Percentiles rank a stretch among this genome's conserved stretches.
Evolutionary conservation across 768 basidiomycete genomes (phyloP).

Genomic region (Gloeopeniophorella convolvens): DNA sequence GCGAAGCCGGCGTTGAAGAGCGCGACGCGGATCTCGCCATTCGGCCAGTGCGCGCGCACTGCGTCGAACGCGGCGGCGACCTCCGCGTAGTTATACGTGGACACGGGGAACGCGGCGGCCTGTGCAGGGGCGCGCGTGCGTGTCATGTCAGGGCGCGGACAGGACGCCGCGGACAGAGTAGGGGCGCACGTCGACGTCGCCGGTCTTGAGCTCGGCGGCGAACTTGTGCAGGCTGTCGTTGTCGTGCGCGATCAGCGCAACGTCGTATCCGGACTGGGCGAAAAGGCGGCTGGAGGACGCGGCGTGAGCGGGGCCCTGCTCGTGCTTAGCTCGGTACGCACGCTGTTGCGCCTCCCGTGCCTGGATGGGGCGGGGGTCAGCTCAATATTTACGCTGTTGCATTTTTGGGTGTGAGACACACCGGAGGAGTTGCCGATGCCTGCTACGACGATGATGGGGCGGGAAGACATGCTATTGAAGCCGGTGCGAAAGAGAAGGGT

Average conservation of each 20-base stretch:
- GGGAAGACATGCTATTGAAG: constrained; percentile 28
- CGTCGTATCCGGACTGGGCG: constrained; percentile 34
- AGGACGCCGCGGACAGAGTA: not conserved
- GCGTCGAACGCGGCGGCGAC: constrained; percentile 30
- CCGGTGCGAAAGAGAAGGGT: too few species aligned
- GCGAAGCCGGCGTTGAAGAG: constrained; percentile 35
- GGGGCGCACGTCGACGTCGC: constrained; percentile 31
- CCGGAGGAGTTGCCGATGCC: constrained; percentile 37
- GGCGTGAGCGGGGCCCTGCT: not conserved
- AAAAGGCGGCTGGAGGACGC: constrained; percentile 29
- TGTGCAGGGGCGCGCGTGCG: too few species aligned
- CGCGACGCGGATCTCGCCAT: constrained; percentile 33
- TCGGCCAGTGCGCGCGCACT: constrained; percentile 30
- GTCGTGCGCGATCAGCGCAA: constrained; percentile 36
- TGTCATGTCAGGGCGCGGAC: not conserved
- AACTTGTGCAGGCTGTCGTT: constrained; percentile 29
- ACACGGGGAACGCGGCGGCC: constrained; percentile 35
- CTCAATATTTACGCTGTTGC: not conserved
- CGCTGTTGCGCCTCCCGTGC: constrained; percentile 37
- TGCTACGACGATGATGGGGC: constrained; percentile 35
- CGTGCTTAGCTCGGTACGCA: constrained; percentile 20
- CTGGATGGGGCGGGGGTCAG: constrained; percentile 17
- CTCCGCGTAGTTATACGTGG: constrained; percentile 28
- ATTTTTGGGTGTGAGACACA: constrained; percentile 18
- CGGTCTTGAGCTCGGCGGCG: constrained; percentile 30